These are phyloP conservation scores for Phytophthora crassamura DNA, from an alignment of 352 stramenopile genomes.

Conservation along the genomic window DNA sequence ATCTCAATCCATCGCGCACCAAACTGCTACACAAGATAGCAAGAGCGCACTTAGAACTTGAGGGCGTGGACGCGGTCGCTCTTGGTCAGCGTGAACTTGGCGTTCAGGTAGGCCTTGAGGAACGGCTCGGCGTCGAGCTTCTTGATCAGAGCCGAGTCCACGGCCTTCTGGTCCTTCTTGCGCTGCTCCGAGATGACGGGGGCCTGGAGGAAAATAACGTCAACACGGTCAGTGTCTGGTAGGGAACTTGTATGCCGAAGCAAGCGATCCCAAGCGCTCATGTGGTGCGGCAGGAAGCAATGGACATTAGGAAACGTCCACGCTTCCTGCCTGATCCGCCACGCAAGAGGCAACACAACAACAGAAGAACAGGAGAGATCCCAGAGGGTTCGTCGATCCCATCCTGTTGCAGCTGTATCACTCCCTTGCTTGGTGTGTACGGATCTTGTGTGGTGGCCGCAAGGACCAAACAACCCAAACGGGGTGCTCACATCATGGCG, in stretches of 20 bases:
- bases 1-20: conserved; percentile 31
- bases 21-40: conserved; percentile 27
- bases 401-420: neutral
- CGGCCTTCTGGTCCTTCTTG: conserved; percentile 99
- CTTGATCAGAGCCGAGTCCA: conserved; percentile 94
- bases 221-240: conserved; percentile 42
- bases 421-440: conserved; percentile 2
- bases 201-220: conserved; percentile 42
- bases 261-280: conserved; percentile 93
- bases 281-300: conserved; percentile 30
- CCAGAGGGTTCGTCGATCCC: conserved; percentile 37
- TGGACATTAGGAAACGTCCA: conserved; percentile 1
- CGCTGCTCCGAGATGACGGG: conserved; percentile 96
- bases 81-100: conserved; percentile 98
- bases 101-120: conserved; percentile 98
- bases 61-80: conserved; percentile 98
- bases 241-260: conserved; percentile 87
- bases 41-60: conserved; percentile 96
- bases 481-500: conserved; percentile 32
- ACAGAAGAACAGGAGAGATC: conserved; percentile 34
- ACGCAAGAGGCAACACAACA: conserved; percentile 8
- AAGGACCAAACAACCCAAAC: conserved; percentile 25
- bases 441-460: conserved; percentile 12
- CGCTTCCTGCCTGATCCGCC: conserved; percentile 7
- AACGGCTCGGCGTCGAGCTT: conserved; percentile 90